Percentiles rank a stretch among this genome's conserved stretches.
These are phyloP conservation scores for Sarocladium strictum DNA, from an alignment of 2,329 filamentous ascomycete genomes.

Conservation along the genomic window DNA sequence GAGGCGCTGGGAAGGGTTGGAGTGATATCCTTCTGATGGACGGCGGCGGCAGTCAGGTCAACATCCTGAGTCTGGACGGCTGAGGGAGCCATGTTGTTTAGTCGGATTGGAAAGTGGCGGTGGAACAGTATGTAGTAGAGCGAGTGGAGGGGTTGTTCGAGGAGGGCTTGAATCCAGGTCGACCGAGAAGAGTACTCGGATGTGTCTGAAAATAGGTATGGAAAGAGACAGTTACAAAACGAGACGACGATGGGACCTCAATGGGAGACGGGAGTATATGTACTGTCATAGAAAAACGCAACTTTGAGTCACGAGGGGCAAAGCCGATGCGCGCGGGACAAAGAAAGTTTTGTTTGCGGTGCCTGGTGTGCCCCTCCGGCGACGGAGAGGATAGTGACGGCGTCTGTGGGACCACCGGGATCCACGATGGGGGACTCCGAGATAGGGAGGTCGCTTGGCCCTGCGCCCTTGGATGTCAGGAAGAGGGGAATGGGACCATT, in stretches of 20 bases:
- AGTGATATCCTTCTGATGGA: constrained; percentile 41
- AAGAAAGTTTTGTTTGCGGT: background rate
- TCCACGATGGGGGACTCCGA: background rate
- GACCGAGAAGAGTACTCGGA: no score
- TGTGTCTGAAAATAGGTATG: no score
- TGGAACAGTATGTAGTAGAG: background rate
- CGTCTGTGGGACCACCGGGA: background rate
- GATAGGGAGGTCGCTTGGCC: background rate
- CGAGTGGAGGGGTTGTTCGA: background rate
- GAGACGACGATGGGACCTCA: no score
- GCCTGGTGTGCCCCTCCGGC: background rate
- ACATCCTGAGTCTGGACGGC: constrained; percentile 40
- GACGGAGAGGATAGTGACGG: background rate
- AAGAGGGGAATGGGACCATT: background rate
- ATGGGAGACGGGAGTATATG: background rate
- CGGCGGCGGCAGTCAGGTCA: constrained; percentile 45
- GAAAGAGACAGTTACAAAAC: no score
- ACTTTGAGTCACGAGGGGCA: background rate
- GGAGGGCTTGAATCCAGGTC: no score
- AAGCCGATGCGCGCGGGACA: background rate
- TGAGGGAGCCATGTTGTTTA: constrained; percentile 40
- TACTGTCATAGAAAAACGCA: background rate
- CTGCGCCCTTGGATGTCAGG: background rate
- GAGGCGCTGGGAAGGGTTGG: constrained; percentile 24
- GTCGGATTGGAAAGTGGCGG: background rate